These are phyloP conservation scores for Straminergon stramineum DNA, from an alignment of 225 moss, liverwort and hornwort genomes.

Conservation along the genomic window DNA sequence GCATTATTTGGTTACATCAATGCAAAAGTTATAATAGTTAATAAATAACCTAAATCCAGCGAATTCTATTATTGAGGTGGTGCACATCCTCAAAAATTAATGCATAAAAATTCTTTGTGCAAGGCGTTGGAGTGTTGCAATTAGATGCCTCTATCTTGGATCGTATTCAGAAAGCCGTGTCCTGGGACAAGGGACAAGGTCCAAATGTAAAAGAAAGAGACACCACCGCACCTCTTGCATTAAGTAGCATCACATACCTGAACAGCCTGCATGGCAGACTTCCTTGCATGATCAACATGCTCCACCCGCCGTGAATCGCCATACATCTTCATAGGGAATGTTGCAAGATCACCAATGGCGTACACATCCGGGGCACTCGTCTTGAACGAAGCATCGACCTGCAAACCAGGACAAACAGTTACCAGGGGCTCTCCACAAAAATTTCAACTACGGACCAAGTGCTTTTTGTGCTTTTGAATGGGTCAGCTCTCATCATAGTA, in stretches of 20 bases:
- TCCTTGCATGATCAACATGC: constrained; percentile 85
- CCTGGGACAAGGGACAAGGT: not conserved
- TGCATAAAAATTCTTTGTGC: not conserved
- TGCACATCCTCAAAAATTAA: not conserved
- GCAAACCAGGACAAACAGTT: not conserved
- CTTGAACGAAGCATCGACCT: constrained; percentile 57
- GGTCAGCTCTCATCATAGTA: not conserved
- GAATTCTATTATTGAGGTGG: not conserved
- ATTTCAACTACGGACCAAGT: not conserved
- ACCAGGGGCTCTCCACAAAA: not conserved
- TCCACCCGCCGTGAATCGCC: constrained; percentile 58
- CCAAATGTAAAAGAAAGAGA: not conserved
- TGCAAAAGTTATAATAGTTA: not conserved
- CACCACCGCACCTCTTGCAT: not conserved
- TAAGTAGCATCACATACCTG: constrained; percentile 3
- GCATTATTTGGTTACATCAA: not conserved
- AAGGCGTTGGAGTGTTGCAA: not conserved
- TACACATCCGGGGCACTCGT: constrained; percentile 58
- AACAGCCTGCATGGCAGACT: constrained; percentile 60
- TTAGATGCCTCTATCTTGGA: not conserved
- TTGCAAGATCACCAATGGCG: constrained; percentile 62
- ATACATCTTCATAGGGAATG: constrained; percentile 73
- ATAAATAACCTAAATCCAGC: not conserved
- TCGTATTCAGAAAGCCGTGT: not conserved
- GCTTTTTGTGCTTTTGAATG: not conserved